phyloP scores from a whole-genome alignment of 768 basidiomycete species.

The Suillus alpinus region DNA sequence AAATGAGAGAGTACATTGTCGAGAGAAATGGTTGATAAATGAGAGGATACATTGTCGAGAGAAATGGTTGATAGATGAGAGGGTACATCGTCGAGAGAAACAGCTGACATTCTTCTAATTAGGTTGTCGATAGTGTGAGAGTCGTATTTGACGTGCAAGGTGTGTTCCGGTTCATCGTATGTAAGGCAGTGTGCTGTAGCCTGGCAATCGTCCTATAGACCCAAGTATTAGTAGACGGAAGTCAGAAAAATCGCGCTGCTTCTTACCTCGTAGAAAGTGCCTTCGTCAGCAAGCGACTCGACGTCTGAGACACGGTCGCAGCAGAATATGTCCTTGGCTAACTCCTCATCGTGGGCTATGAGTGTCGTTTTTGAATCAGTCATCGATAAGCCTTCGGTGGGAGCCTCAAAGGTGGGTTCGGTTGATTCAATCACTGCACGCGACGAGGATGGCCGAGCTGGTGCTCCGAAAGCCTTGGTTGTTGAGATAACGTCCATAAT shows the following conservation, averaged over 20 bases:
- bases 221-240: neutral
- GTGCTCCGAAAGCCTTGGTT: neutral
- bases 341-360: neutral
- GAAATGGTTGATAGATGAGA: neutral
- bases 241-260: neutral
- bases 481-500: neutral
- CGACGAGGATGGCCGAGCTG: neutral
- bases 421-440: neutral
- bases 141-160: neutral
- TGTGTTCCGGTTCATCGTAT: neutral
- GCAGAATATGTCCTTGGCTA: neutral
- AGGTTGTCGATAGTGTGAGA: neutral
- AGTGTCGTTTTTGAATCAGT: neutral
- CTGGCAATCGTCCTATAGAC: neutral
- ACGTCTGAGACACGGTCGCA: neutral
- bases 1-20: neutral
- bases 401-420: neutral
- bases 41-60: neutral
- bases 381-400: neutral
- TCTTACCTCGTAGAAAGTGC: neutral
- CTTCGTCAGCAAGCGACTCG: neutral
- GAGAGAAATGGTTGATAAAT: neutral
- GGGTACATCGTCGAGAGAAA: neutral
- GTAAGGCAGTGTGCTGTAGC: neutral
- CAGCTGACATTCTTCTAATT: neutral